Conservation (phyloP, 2,329 filamentous ascomycete species). For the Trichoderma atroviride region DNA sequence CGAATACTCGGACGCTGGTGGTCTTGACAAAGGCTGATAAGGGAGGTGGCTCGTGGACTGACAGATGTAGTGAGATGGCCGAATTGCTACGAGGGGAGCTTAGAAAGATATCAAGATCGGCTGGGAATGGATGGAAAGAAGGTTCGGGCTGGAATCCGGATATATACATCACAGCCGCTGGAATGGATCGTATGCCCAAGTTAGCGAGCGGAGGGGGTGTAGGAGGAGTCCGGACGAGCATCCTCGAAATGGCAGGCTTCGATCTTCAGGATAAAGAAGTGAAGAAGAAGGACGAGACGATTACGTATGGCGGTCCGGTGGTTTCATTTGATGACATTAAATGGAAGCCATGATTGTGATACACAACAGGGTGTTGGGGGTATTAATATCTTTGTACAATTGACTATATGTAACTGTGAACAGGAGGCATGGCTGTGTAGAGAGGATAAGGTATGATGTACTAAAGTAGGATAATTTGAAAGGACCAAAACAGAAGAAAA, state of each 20-base stretch:
- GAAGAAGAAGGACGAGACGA: constrained; percentile 42
- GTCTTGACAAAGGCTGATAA: constrained; percentile 63
- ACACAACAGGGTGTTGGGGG: neutral
- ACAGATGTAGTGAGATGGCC: constrained; percentile 35
- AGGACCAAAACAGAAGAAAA: neutral
- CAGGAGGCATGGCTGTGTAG: neutral
- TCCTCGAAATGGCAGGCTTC: constrained; percentile 47
- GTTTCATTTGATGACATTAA: constrained; percentile 46
- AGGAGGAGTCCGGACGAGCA: constrained; percentile 44
- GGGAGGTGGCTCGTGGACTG: constrained; percentile 37
- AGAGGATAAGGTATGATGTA: neutral
- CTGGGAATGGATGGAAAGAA: constrained; percentile 37
- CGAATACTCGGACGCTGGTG: constrained; percentile 50
- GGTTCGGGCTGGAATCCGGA: constrained; percentile 37
- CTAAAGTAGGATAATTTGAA: neutral
- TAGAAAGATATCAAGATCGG: constrained; percentile 29
- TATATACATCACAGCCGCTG: constrained; percentile 44
- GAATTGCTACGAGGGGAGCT: constrained; percentile 37
- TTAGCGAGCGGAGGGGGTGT: constrained; percentile 44
- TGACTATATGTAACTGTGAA: neutral
- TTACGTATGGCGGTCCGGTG: constrained; percentile 41
- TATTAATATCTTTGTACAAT: constrained; percentile 20
- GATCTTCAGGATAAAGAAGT: constrained; percentile 36
- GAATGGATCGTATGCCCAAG: constrained; percentile 38
- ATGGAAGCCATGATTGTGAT: constrained; percentile 35